Percentiles rank a stretch among this genome's conserved stretches.
These are phyloP conservation scores for Aureobasidium sp. DNA, from an alignment of 2,329 filamentous ascomycete genomes.

Conservation along the genomic window DNA sequence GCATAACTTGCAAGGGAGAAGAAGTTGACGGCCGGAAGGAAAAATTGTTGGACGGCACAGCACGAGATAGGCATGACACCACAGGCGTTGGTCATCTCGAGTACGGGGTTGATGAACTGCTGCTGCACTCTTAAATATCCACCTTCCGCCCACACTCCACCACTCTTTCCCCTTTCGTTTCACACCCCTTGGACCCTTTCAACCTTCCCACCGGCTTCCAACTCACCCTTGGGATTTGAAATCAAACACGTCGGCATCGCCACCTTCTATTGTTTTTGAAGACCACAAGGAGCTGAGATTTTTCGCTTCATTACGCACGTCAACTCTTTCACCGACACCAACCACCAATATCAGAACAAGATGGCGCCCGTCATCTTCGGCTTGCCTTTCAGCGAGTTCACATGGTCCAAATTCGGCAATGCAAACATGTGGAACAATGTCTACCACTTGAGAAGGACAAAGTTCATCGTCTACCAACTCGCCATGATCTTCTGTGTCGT, in stretches of 20 bases:
- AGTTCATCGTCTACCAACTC: conserved; percentile 54
- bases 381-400: conserved; percentile 49
- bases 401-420: conserved; percentile 52
- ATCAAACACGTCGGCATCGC: background rate
- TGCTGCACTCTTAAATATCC: background rate
- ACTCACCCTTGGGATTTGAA: background rate
- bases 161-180: background rate
- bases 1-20: background rate
- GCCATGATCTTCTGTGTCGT: conserved; percentile 53
- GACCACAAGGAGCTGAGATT: background rate
- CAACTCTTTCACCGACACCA: background rate
- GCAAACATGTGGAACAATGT: conserved; percentile 50
- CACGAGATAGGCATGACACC: background rate
- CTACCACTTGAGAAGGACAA: conserved; percentile 50
- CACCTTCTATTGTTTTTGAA: background rate
- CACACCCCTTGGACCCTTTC: background rate
- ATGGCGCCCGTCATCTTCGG: conserved; percentile 48
- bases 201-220: background rate
- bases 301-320: background rate
- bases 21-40: background rate
- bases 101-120: background rate
- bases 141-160: background rate
- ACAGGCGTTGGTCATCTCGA: background rate
- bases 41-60: conserved; percentile 3
- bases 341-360: background rate